Base-by-base conservation (phyloP, 352 stramenopile genomes). In the Globisporangium takayamanum region DNA sequence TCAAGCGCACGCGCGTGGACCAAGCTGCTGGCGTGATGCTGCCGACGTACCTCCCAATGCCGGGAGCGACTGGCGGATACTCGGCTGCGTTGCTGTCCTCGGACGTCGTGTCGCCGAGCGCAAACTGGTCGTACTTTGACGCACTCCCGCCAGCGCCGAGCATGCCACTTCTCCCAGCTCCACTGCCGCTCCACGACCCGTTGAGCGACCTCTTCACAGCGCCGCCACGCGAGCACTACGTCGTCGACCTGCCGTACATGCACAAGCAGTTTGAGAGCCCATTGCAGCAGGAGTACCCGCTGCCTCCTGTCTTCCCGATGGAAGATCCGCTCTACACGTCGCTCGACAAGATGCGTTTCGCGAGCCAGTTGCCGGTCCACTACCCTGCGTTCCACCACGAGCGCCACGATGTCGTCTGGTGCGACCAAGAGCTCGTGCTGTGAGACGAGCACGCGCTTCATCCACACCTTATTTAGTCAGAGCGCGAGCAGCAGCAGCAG, bases 141-240 rank as follows among this genome's bases (percentile, higher is more conserved):
- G 39, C 14, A 16, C 37, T 46, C n/a, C 12, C 37, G n/a, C 22
- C 20, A 22, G 52, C 22, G 4, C 30, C 11, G 10, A 45, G 1
- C 11, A 15, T 36, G 37, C 52, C 45, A 5, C 22, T 49, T 12
- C 16, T 49, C 5, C 44, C n/a, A 26, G 44, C 37, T 5, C 36
- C 37, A 41, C 37, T 45, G 5, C 37, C 52, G 22, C 52, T 20
- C 10, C 39, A 49, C 6, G 52, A 57, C 22, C 6, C 4, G 8
- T 30, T 57, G 39, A 57, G 37, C 39, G 52, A 57, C 36, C 37
- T 57, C 30, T 57, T 57, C 52, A 28, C 52, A 6, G 37, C 37
- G 22, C 52, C 52, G 12, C 14, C 16, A 20, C 52, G 33, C 52
- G 25, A 14, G 18, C 37, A 46, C 37, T 57, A 57, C 37, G 39